These are phyloP conservation scores for Monilinia laxa DNA, from an alignment of 2,329 filamentous ascomycete genomes.

Conservation along the genomic window DNA sequence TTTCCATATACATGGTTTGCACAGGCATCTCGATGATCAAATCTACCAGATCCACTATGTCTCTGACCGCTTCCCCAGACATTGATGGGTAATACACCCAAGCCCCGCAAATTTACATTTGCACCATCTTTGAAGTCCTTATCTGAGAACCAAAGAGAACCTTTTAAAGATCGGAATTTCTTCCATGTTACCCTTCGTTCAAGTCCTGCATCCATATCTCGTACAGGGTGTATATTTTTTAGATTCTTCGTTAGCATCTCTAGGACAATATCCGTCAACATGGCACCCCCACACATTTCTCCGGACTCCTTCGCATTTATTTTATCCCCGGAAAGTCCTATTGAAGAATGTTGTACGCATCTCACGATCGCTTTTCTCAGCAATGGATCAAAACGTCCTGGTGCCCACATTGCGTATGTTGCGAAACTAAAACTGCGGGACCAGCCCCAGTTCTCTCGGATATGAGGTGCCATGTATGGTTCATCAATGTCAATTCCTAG, in stretches of 20 bases:
- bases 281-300: conserved; percentile 31
- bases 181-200: conserved; percentile 34
- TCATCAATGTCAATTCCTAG: conserved; percentile 33
- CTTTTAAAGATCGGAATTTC: conserved; percentile 28
- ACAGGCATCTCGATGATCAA: conserved; percentile 29
- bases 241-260: conserved; percentile 29
- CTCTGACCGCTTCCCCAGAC: conserved; percentile 33
- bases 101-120: conserved; percentile 27
- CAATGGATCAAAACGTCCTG: conserved; percentile 32
- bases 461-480: conserved; percentile 29
- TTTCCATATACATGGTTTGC: conserved; percentile 29
- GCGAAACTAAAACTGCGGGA: conserved; percentile 29
- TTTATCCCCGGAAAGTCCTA: background rate
- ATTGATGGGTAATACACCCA: conserved; percentile 32
- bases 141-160: conserved; percentile 29
- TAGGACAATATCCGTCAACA: conserved; percentile 33
- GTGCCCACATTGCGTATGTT: conserved; percentile 30
- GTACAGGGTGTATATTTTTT: conserved; percentile 26
- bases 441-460: conserved; percentile 28
- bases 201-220: conserved; percentile 33
- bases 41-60: conserved; percentile 31
- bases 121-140: conserved; percentile 21
- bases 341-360: conserved; percentile 29
- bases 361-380: conserved; percentile 32
- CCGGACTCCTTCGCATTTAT: conserved; percentile 15